A percentile compares a stretch with the other conserved stretches of the same genome.
Evolutionary conservation across 2,329 filamentous ascomycete genomes (phyloP).

Genomic region (Neonectria ditissima): DNA sequence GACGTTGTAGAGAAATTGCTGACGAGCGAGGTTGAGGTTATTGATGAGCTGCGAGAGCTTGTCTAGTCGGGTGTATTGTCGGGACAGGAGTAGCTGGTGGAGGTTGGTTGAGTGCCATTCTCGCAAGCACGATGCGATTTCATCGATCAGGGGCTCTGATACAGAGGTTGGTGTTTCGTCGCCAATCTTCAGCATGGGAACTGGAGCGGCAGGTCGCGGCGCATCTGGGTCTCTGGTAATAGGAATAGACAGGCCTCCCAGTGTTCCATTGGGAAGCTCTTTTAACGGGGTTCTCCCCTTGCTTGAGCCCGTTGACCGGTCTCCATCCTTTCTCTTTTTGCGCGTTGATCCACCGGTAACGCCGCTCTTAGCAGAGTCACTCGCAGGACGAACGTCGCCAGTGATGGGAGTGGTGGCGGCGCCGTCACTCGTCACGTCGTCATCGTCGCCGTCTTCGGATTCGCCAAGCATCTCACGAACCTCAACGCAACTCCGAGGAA

Average conservation of each 20-base stretch:
- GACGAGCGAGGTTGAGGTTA: conserved; percentile 84
- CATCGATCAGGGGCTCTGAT: conserved; percentile 92
- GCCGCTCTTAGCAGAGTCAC: conserved; percentile 68
- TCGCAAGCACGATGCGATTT: conserved; percentile 94
- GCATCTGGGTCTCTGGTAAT: conserved; percentile 72
- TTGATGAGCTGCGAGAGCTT: conserved; percentile 83
- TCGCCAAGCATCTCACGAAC: conserved; percentile 92
- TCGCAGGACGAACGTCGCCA: conserved; percentile 48
- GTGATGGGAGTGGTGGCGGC: conserved; percentile 42
- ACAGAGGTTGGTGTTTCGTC: conserved; percentile 94
- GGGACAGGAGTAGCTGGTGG: conserved; percentile 86
- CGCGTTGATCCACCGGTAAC: conserved; percentile 54
- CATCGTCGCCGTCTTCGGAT: conserved; percentile 65
- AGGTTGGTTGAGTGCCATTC: conserved; percentile 99
- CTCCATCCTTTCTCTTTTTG: conserved; percentile 52
- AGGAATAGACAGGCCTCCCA: conserved; percentile 59
- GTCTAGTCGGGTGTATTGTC: conserved; percentile 85
- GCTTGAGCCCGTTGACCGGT: conserved; percentile 38
- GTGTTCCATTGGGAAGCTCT: conserved; percentile 55
- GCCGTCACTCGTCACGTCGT: conserved; percentile 52
- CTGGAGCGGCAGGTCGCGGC: conserved; percentile 87
- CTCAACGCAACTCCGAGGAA: conserved; percentile 93
- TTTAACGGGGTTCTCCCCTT: conserved; percentile 48
- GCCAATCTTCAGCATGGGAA: conserved; percentile 97
- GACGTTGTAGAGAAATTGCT: conserved; percentile 94